phyloP scores from a whole-genome alignment of 2,329 filamentous ascomycete species.

The Escovopsis sp. region DNA sequence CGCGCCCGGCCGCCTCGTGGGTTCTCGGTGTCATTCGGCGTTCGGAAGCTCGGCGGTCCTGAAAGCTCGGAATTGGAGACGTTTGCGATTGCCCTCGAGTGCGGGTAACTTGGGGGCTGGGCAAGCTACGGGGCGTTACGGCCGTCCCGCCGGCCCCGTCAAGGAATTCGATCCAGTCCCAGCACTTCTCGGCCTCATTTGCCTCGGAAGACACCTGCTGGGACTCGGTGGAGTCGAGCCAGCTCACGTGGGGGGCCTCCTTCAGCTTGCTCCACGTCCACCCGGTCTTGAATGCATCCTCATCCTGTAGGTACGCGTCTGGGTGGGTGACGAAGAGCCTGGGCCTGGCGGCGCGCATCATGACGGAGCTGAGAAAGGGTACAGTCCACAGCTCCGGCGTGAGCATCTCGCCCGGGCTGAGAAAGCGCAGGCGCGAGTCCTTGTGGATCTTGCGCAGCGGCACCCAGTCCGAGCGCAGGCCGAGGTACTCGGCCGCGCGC shows the following conservation, averaged over 20 bases:
- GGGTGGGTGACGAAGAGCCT: constrained; percentile 63
- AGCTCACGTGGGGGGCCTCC: constrained; percentile 39
- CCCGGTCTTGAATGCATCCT: constrained; percentile 32
- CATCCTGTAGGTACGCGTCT: constrained; percentile 56
- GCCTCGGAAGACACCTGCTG: constrained; percentile 40
- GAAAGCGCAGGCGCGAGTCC: constrained; percentile 55
- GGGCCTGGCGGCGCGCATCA: constrained; percentile 55
- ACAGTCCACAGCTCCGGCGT: constrained; percentile 58
- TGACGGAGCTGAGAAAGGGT: constrained; percentile 52
- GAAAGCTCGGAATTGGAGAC: no score
- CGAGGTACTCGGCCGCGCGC: constrained; percentile 32
- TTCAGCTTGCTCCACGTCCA: constrained; percentile 62
- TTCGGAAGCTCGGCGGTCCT: no score
- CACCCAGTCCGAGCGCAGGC: constrained; percentile 54
- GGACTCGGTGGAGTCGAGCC: constrained; percentile 25
- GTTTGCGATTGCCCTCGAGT: no score
- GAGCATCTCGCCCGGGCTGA: constrained; percentile 56
- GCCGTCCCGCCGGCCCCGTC: constrained; percentile 39
- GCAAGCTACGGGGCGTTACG: constrained; percentile 46
- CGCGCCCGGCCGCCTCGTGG: no score
- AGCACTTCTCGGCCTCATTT: constrained; percentile 48
- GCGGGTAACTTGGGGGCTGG: constrained; percentile 19
- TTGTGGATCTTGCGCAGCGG: constrained; percentile 63
- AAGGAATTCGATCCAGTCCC: constrained; percentile 49
- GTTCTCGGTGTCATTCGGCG: no score